A percentile compares a stretch with the other conserved stretches of the same genome.
Conservation (phyloP, 129 eudicot genomes). For the Daucus carota region DNA sequence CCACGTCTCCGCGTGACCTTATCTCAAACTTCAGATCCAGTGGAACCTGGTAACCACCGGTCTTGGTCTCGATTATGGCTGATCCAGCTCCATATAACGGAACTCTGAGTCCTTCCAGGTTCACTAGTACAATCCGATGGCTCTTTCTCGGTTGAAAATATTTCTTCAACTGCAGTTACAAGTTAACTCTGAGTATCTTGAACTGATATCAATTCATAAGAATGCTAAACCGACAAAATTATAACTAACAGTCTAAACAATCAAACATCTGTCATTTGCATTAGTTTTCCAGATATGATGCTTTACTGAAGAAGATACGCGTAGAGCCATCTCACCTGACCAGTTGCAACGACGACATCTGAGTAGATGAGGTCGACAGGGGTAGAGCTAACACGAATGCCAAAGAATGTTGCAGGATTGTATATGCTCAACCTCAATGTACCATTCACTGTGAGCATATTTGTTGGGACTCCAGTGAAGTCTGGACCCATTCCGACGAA, state of each 20-base stretch:
- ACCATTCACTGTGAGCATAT: conserved; percentile 68
- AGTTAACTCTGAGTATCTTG: too few species aligned
- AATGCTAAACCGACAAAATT: too few species aligned
- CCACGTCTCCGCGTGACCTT: conserved; percentile 68
- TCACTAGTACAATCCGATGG: conserved; percentile 38
- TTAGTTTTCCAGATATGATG: neutral
- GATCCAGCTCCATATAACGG: conserved; percentile 98
- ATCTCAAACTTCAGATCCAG: conserved; percentile 59
- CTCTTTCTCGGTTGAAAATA: conserved; percentile 87
- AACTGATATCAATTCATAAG: too few species aligned
- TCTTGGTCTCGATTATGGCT: conserved; percentile 24
- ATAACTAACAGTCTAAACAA: too few species aligned
- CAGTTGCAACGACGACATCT: conserved; percentile 65
- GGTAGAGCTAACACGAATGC: conserved; percentile 84
- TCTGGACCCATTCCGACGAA: conserved; percentile 71
- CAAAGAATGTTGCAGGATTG: conserved; percentile 90
- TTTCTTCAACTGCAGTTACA: conserved; percentile 53
- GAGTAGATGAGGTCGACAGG: conserved; percentile 75
- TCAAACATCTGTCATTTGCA: neutral
- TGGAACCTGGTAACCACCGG: conserved; percentile 50
- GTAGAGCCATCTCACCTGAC: conserved; percentile 48
- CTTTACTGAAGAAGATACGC: neutral
- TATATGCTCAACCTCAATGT: conserved; percentile 64
- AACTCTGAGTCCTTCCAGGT: conserved; percentile 56
- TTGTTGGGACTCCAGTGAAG: conserved; percentile 76